Evolutionary conservation across 768 basidiomycete species (phyloP).

Genomic region (Panellus pusillus): DNA sequence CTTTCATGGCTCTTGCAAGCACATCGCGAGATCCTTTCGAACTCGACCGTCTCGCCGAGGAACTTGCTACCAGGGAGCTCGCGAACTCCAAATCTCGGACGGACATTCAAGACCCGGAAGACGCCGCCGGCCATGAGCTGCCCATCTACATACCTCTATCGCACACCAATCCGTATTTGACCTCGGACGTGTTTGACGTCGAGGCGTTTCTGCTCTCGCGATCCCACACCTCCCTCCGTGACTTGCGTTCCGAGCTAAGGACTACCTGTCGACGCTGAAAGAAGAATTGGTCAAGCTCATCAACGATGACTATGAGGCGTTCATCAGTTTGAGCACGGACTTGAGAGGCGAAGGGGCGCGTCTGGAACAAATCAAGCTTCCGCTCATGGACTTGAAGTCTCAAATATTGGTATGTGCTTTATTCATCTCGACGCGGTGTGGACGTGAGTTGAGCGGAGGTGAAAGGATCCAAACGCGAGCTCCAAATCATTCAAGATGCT

Average conservation of each 20-base stretch:
- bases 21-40: slow-evolving; percentile 54
- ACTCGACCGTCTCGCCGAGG: slow-evolving; percentile 71
- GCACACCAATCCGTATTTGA: slow-evolving; percentile 75
- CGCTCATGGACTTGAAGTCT: slow-evolving; percentile 59
- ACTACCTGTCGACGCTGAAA: slow-evolving; percentile 81
- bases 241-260: slow-evolving; percentile 85
- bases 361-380: slow-evolving; percentile 64
- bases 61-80: slow-evolving; percentile 59
- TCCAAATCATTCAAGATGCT: slow-evolving; percentile 67
- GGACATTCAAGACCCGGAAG: slow-evolving; percentile 4
- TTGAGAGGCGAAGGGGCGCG: slow-evolving; percentile 81
- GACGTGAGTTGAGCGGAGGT: background rate
- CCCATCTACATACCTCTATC: slow-evolving; percentile 73
- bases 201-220: slow-evolving; percentile 89
- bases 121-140: slow-evolving; percentile 43
- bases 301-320: slow-evolving; percentile 97
- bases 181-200: slow-evolving; percentile 68
- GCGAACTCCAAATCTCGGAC: slow-evolving; percentile 15
- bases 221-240: slow-evolving; percentile 80
- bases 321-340: slow-evolving; percentile 94
- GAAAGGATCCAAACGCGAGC: slow-evolving; percentile 59
- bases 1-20: background rate
- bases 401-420: slow-evolving; percentile 64
- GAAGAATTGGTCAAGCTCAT: slow-evolving; percentile 95
- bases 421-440: background rate